Evolutionary conservation across 441 rosid species (phyloP).

Genomic region (Brassica hybrid): DNA sequence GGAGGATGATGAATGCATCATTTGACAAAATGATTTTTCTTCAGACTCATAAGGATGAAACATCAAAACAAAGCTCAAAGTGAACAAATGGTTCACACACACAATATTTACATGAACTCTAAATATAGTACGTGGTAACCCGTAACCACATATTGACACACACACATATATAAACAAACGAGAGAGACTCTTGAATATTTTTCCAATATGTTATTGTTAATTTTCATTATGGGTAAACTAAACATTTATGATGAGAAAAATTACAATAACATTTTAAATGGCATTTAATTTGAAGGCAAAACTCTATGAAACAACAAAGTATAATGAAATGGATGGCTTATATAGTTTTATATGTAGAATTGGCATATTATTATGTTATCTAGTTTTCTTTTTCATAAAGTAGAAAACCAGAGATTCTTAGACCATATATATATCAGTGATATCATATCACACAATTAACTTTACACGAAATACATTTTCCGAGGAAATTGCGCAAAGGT

Average conservation of each 20-base stretch:
- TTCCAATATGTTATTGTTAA: neutral
- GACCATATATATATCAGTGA: conserved; percentile 7
- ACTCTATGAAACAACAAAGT: neutral
- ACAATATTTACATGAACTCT: neutral
- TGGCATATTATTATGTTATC: neutral
- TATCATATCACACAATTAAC: neutral
- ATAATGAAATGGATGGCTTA: neutral
- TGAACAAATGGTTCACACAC: conserved; percentile 1
- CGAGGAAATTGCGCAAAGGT: conserved; percentile 4
- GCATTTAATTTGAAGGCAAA: neutral
- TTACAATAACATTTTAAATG: too few species aligned
- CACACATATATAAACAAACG: too few species aligned
- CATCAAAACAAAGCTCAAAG: neutral
- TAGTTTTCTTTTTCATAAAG: conserved; percentile 3
- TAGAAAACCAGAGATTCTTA: neutral
- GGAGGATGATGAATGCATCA: neutral
- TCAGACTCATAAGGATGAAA: neutral
- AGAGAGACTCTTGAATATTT: too few species aligned
- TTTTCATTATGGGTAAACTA: neutral
- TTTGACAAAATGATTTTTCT: neutral
- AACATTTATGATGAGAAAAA: neutral
- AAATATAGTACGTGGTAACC: neutral
- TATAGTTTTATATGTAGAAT: neutral
- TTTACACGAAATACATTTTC: conserved; percentile 15
- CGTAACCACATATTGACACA: neutral